Percentiles rank a stretch among this genome's conserved stretches.
phyloP scores from a whole-genome alignment of 1,284 basidiomycete genomes.

The Cryptococcus sp. region DNA sequence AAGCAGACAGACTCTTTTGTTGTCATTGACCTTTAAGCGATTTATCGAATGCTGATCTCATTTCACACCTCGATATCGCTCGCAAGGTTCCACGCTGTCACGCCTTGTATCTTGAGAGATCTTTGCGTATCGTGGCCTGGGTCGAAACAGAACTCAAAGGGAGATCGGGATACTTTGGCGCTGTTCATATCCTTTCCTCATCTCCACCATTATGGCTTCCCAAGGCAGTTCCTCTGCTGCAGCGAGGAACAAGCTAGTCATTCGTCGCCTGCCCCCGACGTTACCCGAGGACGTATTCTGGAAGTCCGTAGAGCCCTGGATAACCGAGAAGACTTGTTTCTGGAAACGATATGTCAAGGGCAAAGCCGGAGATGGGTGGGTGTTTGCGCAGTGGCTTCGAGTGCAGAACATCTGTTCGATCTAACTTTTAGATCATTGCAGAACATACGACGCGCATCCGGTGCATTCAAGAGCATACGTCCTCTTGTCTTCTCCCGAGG shows the following conservation, averaged over 20 bases:
- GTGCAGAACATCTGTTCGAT: neutral
- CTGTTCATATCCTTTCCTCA: too few species aligned
- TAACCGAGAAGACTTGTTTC: slow-evolving; percentile 67
- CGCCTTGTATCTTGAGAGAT: too few species aligned
- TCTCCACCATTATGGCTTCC: neutral
- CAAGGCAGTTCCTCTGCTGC: slow-evolving; percentile 9
- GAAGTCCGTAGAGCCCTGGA: slow-evolving; percentile 83
- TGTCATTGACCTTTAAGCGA: too few species aligned
- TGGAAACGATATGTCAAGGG: slow-evolving; percentile 72
- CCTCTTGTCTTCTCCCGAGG: slow-evolving; percentile 74
- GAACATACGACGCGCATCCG: slow-evolving; percentile 67
- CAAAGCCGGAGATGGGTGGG: slow-evolving; percentile 70
- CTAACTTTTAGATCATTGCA: neutral
- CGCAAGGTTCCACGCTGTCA: too few species aligned
- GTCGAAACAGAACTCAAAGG: too few species aligned
- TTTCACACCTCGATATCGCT: too few species aligned
- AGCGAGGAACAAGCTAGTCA: slow-evolving; percentile 73
- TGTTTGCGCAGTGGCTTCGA: slow-evolving; percentile 6
- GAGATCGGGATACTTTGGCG: too few species aligned
- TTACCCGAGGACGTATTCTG: slow-evolving; percentile 91
- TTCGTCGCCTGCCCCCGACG: slow-evolving; percentile 85
- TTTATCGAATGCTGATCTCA: too few species aligned
- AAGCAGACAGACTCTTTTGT: too few species aligned
- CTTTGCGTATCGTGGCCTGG: too few species aligned
- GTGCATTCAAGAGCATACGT: slow-evolving; percentile 88